These are phyloP conservation scores for Dalbergia oliveri DNA, from an alignment of 306 rosid genomes.

Conservation along the genomic window DNA sequence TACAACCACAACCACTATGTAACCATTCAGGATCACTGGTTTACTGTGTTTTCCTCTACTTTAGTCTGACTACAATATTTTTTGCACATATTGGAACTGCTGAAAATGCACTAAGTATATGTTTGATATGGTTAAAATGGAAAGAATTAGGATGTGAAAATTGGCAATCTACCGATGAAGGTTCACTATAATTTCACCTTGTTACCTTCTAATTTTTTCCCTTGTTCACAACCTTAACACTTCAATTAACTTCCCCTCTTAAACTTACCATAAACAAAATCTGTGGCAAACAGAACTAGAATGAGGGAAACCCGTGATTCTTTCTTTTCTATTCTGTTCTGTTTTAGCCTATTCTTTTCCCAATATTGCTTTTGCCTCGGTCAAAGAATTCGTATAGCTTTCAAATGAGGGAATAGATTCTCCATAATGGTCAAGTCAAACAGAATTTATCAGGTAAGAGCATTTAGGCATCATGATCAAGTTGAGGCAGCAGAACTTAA, in stretches of 20 bases:
- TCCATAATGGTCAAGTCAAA: background rate
- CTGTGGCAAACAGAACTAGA: background rate
- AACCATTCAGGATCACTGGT: constrained; percentile 18
- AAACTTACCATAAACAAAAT: background rate
- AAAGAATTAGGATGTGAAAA: background rate
- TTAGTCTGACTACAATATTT: background rate
- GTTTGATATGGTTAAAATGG: background rate
- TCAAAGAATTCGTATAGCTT: background rate
- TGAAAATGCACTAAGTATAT: background rate
- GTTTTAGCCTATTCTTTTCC: background rate
- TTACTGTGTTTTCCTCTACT: background rate
- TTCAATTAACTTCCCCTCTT: too few species aligned
- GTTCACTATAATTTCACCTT: background rate
- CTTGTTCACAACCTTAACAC: background rate
- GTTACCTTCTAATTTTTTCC: background rate
- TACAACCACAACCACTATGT: background rate
- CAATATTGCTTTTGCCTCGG: background rate
- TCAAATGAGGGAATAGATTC: background rate
- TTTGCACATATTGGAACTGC: background rate
- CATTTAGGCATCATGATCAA: background rate
- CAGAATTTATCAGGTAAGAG: background rate
- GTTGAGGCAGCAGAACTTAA: background rate
- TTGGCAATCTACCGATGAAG: background rate
- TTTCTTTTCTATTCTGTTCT: background rate
- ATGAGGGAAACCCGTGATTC: background rate